Evolutionary conservation across 116 monocot species (phyloP).

Genomic region (Iris pallida): DNA sequence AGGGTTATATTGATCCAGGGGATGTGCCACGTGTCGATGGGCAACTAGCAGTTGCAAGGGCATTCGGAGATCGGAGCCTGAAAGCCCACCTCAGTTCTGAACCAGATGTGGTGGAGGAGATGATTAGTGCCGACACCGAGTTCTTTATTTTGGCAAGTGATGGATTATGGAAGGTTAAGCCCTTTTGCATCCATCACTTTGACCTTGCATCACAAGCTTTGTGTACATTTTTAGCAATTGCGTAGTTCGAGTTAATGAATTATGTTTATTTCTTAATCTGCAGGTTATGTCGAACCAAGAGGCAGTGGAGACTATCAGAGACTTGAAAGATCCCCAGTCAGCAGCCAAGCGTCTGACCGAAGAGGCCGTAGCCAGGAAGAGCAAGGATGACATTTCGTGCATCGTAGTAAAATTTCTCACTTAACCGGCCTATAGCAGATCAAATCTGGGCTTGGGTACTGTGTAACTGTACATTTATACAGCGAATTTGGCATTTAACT

Average conservation of each 20-base stretch:
- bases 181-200: too few relatives aligned
- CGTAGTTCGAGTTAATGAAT: too few relatives aligned
- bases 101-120: constrained; percentile 47
- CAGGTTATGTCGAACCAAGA: constrained; percentile 49
- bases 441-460: too few relatives aligned
- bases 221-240: too few relatives aligned
- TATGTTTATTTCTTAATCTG: neutral
- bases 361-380: constrained; percentile 26
- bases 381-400: constrained; percentile 52
- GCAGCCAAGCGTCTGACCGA: constrained; percentile 31
- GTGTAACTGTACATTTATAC: too few relatives aligned
- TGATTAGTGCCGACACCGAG: constrained; percentile 46
- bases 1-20: constrained; percentile 36
- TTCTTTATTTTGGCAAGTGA: constrained; percentile 90
- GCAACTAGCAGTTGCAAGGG: constrained; percentile 91
- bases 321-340: constrained; percentile 19
- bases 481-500: too few relatives aligned
- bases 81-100: constrained; percentile 86
- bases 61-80: constrained; percentile 87
- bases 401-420: constrained; percentile 19
- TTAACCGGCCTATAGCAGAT: too few relatives aligned
- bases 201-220: too few relatives aligned
- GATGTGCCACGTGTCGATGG: constrained; percentile 97
- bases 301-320: constrained; percentile 27
- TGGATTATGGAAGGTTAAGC: constrained; percentile 76